Percentiles rank a stretch among this genome's conserved stretches.
Evolutionary conservation across 257 asterid species (phyloP).

Genomic region (Rehmannia glutinosa): DNA sequence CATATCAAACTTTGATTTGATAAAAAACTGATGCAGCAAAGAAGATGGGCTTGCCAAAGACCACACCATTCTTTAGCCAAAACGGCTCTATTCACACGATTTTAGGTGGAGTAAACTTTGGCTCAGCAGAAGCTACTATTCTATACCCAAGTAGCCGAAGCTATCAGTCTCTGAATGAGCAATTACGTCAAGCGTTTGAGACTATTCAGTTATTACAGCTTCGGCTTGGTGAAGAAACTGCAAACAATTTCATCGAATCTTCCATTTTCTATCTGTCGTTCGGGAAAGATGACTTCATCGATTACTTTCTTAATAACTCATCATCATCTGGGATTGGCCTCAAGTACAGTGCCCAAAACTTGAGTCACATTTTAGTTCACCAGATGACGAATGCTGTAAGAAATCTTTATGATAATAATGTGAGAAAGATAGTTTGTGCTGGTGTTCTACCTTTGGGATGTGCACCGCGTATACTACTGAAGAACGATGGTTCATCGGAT

Average conservation of each 20-base stretch:
- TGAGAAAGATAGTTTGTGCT: conserved; percentile 52
- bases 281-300: conserved; percentile 56
- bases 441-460: conserved; percentile 70
- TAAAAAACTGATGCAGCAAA: conserved; percentile 52
- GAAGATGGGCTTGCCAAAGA: conserved; percentile 48
- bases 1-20: not conserved
- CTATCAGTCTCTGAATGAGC: conserved; percentile 64
- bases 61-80: conserved; percentile 57
- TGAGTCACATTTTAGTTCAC: conserved; percentile 36
- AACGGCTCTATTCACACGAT: conserved; percentile 47
- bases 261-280: conserved; percentile 61
- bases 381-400: conserved; percentile 50
- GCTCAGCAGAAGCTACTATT: conserved; percentile 56
- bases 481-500: conserved; percentile 12
- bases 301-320: conserved; percentile 31
- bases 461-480: conserved; percentile 34
- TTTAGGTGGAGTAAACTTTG: conserved; percentile 47
- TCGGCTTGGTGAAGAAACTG: conserved; percentile 44
- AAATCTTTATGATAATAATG: conserved; percentile 38
- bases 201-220: conserved; percentile 55
- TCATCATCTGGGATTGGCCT: conserved; percentile 16
- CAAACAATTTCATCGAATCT: conserved; percentile 37
- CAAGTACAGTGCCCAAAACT: conserved; percentile 13
- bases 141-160: conserved; percentile 37
- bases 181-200: conserved; percentile 53